Conservation (phyloP, 2,329 filamentous ascomycete species). For the Cercospora brassicicola region DNA sequence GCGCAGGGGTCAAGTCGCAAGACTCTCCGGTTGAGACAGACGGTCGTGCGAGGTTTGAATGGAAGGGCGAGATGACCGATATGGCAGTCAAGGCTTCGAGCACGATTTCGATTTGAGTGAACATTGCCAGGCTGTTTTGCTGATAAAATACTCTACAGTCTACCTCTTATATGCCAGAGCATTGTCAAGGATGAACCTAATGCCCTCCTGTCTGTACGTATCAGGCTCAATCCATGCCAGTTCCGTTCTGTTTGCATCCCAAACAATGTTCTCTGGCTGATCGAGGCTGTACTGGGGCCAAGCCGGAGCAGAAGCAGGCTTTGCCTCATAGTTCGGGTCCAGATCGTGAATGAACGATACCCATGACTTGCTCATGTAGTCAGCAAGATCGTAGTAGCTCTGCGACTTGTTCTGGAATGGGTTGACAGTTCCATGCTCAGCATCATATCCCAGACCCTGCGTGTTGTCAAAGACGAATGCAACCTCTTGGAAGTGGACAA, state of each 20-base stretch:
- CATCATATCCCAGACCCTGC: slow-evolving; percentile 45
- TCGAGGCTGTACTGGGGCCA: slow-evolving; percentile 47
- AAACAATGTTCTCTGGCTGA: slow-evolving; percentile 46
- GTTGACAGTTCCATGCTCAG: slow-evolving; percentile 35
- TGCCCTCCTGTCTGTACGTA: slow-evolving; percentile 48
- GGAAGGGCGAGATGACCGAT: not conserved
- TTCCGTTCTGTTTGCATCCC: slow-evolving; percentile 46
- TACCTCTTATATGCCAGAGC: slow-evolving; percentile 26
- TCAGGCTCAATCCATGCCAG: slow-evolving; percentile 44
- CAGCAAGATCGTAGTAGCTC: slow-evolving; percentile 43
- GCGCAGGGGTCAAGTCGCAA: not conserved
- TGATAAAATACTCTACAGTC: not conserved
- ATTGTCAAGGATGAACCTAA: slow-evolving; percentile 44
- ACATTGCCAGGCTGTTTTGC: not conserved
- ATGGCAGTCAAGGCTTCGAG: not conserved
- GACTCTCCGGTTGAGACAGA: too few relatives aligned
- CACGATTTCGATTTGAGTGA: not conserved
- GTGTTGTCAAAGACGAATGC: slow-evolving; percentile 49
- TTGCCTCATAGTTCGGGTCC: slow-evolving; percentile 40
- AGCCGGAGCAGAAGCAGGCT: slow-evolving; percentile 18
- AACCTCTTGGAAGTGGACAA: slow-evolving; percentile 56
- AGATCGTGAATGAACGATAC: slow-evolving; percentile 47
- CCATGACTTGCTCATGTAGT: slow-evolving; percentile 50
- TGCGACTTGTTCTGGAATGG: slow-evolving; percentile 41
- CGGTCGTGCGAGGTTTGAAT: not conserved